Conservation (phyloP, 805 yeast species). For the Brettanomyces anomalus region DNA sequence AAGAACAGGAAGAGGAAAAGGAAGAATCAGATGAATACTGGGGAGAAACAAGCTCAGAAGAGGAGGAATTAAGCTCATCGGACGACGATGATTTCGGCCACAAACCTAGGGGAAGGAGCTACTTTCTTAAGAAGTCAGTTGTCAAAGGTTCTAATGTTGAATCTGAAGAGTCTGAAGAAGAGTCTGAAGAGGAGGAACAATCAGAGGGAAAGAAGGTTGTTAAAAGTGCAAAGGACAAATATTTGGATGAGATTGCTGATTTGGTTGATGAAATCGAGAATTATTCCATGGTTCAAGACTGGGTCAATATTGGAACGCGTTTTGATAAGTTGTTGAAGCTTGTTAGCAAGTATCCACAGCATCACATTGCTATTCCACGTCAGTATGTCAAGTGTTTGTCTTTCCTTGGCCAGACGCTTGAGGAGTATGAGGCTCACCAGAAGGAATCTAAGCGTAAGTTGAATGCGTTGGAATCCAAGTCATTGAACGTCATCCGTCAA, state of each 20-base stretch:
- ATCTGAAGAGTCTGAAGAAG: constrained; percentile 7
- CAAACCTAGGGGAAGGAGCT: constrained; percentile 40
- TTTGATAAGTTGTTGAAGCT: constrained; percentile 71
- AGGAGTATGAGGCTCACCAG: constrained; percentile 38
- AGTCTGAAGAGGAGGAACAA: constrained; percentile 29
- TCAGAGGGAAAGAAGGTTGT: constrained; percentile 68
- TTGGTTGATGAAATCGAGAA: constrained; percentile 59
- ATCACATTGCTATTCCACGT: constrained; percentile 64
- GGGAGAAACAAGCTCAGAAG: constrained; percentile 28
- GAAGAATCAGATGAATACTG: constrained; percentile 25
- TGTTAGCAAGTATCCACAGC: constrained; percentile 64
- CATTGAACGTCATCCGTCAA: constrained; percentile 81
- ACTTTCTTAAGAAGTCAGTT: constrained; percentile 43
- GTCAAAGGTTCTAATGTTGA: constrained; percentile 28
- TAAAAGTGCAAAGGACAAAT: constrained; percentile 88
- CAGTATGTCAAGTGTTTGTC: constrained; percentile 60
- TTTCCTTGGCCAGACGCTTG: constrained; percentile 61
- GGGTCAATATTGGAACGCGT: constrained; percentile 66
- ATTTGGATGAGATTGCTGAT: constrained; percentile 75
- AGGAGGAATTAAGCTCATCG: constrained; percentile 20
- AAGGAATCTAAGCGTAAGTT: constrained; percentile 57
- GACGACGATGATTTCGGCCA: constrained; percentile 42
- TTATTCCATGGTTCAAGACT: constrained; percentile 62
- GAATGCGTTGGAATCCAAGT: constrained; percentile 75
- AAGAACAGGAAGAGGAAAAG: constrained; percentile 8